Evolutionary conservation across 2,329 filamentous ascomycete species (phyloP).

Genomic region (Alternaria metachromatica): DNA sequence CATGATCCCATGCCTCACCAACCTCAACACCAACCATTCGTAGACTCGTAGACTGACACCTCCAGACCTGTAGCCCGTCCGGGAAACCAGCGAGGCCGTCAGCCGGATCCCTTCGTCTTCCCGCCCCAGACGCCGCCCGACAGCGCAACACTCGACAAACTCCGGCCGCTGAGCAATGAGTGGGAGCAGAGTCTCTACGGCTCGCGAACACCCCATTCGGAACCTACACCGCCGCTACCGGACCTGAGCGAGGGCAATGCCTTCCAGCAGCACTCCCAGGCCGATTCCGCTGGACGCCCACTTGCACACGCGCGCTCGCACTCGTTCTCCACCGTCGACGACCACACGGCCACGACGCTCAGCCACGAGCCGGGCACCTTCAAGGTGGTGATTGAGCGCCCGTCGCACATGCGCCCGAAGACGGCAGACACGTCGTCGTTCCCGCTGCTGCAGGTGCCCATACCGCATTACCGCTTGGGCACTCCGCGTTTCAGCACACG

Average conservation of each 20-base stretch:
- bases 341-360: conserved; percentile 57
- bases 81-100: conserved; percentile 42
- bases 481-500: conserved; percentile 78
- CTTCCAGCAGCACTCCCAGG: conserved; percentile 17
- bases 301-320: conserved; percentile 61
- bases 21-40: neutral
- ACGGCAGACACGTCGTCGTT: conserved; percentile 64
- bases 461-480: conserved; percentile 84
- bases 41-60: conserved; percentile 18
- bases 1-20: neutral
- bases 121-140: conserved; percentile 49
- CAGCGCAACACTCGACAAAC: conserved; percentile 41
- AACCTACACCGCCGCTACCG: conserved; percentile 32
- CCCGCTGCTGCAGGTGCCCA: conserved; percentile 73
- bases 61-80: conserved; percentile 46
- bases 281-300: conserved; percentile 25
- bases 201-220: conserved; percentile 39
- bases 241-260: conserved; percentile 26
- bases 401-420: conserved; percentile 66
- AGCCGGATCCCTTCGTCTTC: conserved; percentile 48
- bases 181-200: conserved; percentile 46
- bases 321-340: conserved; percentile 79
- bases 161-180: conserved; percentile 45
- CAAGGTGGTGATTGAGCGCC: conserved; percentile 80
- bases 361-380: conserved; percentile 71